Base-by-base conservation (phyloP, 371 early-diverging fungal species). In the Haplosporangium sp. region DNA sequence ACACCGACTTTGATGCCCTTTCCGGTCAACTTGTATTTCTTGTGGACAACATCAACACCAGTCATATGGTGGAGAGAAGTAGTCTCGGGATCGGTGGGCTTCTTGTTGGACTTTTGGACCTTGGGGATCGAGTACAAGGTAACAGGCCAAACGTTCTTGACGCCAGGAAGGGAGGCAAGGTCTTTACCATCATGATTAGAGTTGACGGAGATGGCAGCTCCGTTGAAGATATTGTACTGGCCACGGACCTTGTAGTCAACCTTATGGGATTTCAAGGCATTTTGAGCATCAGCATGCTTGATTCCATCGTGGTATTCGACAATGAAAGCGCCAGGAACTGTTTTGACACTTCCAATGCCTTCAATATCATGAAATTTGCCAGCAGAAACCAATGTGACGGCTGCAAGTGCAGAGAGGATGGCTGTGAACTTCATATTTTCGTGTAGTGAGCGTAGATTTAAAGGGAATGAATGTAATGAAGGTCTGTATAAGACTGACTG, bases 1-100 rank as follows among this genome's bases (percentile, higher is more conserved):
- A 88, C 71, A 65, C 84, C 91, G 45, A 89, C 79, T 69, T 84
- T 89, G 77, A 92, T 69, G 13, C 92, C 91, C 56, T 85, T 85
- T 38, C 93, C 93, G 37, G 85, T 87, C 57, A 85, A 45, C 4
- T 87, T 86, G 40, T 85, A 75, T 53, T 86, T 77, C 1, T 77
- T 35, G 45, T 86, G 88, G 4, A 88, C 85, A 27, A 68, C 61
- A 58, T 85, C 74, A 10, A 92, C 89, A 42, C 92, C 93, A 5
- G 93, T 88, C 85, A 89, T 84, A 40, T 69, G 65, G 81, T 91
- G 91, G 4, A 82, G 81, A 1, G 71, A 71, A 38, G 62, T 59
- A 35, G 59, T 34, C 40, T 60, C 55, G 27, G 81, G 72, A 15
- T 74, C 69, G 1, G 67, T 67, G 20, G 79, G 61, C 71, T 79